phyloP scores from a whole-genome alignment of 202 grass and related monocot genomes.

The Brachypodium distachyon region DNA sequence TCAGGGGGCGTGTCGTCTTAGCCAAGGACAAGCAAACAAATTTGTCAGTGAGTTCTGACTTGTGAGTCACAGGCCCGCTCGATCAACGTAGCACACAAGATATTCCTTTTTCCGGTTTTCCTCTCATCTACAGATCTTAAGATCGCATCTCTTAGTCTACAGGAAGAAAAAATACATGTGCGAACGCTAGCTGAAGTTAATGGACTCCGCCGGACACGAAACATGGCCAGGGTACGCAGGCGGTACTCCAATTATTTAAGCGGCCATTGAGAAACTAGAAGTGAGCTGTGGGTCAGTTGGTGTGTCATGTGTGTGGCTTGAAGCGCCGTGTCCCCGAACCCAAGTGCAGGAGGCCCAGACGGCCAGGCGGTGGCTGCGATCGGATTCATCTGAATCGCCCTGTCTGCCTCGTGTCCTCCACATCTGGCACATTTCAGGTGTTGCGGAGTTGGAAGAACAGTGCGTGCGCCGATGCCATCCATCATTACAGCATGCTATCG shows the following conservation, averaged over 20 bases:
- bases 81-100: neutral
- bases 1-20: neutral
- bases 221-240: neutral
- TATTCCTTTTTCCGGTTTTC: neutral
- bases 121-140: neutral
- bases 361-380: neutral
- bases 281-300: constrained; percentile 1
- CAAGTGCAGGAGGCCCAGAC: neutral
- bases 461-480: neutral
- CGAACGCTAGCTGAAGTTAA: neutral
- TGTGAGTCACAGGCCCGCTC: neutral
- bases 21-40: neutral
- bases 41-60: constrained; percentile 2
- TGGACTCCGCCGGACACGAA: neutral
- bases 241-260: neutral
- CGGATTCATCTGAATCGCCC: constrained; percentile 10
- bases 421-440: constrained; percentile 10
- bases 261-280: neutral
- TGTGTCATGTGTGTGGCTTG: too few species aligned
- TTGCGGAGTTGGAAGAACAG: neutral
- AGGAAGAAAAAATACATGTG: neutral
- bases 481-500: neutral
- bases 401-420: neutral
- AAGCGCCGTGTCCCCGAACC: neutral
- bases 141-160: constrained; percentile 22